Evolutionary conservation across 139 green algal genomes (phyloP), one percentile per base, ranked within the genome.

Genomic region (Auxenochlorella pyrenoidosa): DNA sequence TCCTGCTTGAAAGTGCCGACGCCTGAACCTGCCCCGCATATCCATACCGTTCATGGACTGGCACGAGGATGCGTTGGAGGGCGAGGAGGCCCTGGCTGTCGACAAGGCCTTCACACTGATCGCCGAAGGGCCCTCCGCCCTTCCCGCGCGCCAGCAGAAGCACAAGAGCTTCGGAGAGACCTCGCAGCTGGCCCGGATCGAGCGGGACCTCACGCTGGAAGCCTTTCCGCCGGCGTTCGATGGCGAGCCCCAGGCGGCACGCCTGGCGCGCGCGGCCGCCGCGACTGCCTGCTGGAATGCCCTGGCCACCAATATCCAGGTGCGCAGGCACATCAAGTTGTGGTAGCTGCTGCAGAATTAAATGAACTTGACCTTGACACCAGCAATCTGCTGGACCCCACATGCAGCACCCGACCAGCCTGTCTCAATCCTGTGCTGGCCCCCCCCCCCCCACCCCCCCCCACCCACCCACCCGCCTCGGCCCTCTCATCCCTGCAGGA

Each of bases 261-360:
- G 79, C 13, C 80, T 86, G 36, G 40, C 40, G 1, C 79, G 90
- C 0, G 54, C 63, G 0, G 70, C 43, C 10, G 90, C 90, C 0
- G 75, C 40, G 13, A 30, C 58, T 3, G 4, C n/a, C 2, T 88
- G 85, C 73, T 90, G 84, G 88, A 26, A 47, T 5, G 66, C 58
- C 1, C 70, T 93, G 13, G 40, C 36, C 6, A 19, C 70, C 15
- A 59, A 87, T n/a, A 70, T 90, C 32, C 60, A 92, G 81, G 89
- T 87, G 51, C 5, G 82, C 30, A 73, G 3, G 66, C 18, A 22
- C 21, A 22, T 24, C 54, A 63, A 13, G 71, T 78, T 21, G n/a
- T n/a, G n/a, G n/a, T n/a, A n/a, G n/a, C n/a, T n/a, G n/a, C n/a
- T n/a, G n/a, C n/a, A n/a, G n/a, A n/a, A n/a, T n/a, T n/a, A n/a